Evolutionary conservation across 2,329 filamentous ascomycete species (phyloP), one percentile per base, ranked within the genome.

Genomic region (Trichoderma sp.): DNA sequence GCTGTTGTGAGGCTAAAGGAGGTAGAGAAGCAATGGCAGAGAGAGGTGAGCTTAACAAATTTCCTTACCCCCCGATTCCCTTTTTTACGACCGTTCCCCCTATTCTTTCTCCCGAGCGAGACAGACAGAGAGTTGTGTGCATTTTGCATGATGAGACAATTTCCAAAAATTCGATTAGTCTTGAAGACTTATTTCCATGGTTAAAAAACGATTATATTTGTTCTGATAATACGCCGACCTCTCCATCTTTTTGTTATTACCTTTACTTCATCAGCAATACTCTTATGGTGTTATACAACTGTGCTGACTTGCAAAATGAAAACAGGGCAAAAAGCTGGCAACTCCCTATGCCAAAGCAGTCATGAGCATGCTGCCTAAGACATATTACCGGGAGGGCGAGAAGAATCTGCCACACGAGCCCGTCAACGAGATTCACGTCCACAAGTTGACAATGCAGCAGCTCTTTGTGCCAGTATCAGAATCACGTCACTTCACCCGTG

Each of bases 111-210:
- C 41, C 69, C 6, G 9, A 24, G 18, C 4, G 33, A 64, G 12
- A 41, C 16, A 41, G 7, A 41, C 16, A 59, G 31, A 35, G 27
- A 68, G n/a, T 12, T 67, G 4, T 14, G 63, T 65, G 27, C 38
- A 21, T 66, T 65, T 81, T 80, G 77, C 71, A 84, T 91, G 89
- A 91, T 91, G 89, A 85, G 81, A 90, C 82, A 83, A 85, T 94
- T 89, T 76, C 88, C 86, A 91, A 89, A 90, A 92, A 92, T 93
- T 93, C 96, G 96, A 98, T 98, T 98, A 98, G 96, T 98, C 96
- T 98, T 97, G 89, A 98, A 98, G 95, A 98, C 95, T 92, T 87
- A 21, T 14, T 76, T 74, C 84, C 88, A 92, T 97, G 94, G 94
- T 98, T 96, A 96, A 88, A 93, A 89, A 89, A 90, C 76, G 76